Evolutionary conservation across 495 filamentous ascomycete species (phyloP), one percentile per base, ranked within the genome.

Genomic region (Oidiodendron maius): DNA sequence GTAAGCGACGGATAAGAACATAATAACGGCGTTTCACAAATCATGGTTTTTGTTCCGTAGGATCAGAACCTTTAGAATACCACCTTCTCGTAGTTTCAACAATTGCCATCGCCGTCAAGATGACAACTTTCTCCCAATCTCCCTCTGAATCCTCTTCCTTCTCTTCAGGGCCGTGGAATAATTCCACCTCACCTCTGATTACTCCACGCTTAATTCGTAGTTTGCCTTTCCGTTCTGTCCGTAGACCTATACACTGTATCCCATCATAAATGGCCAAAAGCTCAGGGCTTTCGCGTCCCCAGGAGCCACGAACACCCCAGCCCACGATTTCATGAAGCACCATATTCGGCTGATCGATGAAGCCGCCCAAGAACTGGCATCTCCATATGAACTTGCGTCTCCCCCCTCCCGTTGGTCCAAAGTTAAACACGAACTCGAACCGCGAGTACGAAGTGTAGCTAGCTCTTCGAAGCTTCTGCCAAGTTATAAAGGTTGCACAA

Each of bases 271-370:
- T 17, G 13, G 49, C 49, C 34, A 52, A 40, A 5, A 52, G 34
- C 42, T 45, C 21, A 11, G 30, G 30, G 12, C 12, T n/a, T 12
- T 6, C n/a, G 9, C 35, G n/a, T 6, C 35, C 35, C 35, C 35
- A 10, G 9, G 5, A 11, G 3, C 40, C 32, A 25, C 24, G n/a
- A 20, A 16, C 28, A 25, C 39, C 39, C 35, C 23, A 24, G 38
- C 44, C 22, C 5, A 30, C 5, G 5, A 30, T 5, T 30, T 52
- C 49, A n/a, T 24, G 16, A 11, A 52, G 26, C 36, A 45, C 49
- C 40, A 52, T 17, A 46, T 52, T 42, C 22, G 49, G 49, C 35
- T 52, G 49, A 40, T 52, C 49, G 1, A 4, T 34, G n/a, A 38
- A 40, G 0, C 22, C n/a, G 3, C 17, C 12, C n/a, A 25, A 9